Percentiles rank a stretch among this genome's conserved stretches.
phyloP scores from a whole-genome alignment of 345 rosid genomes.

The Litchi chinensis region DNA sequence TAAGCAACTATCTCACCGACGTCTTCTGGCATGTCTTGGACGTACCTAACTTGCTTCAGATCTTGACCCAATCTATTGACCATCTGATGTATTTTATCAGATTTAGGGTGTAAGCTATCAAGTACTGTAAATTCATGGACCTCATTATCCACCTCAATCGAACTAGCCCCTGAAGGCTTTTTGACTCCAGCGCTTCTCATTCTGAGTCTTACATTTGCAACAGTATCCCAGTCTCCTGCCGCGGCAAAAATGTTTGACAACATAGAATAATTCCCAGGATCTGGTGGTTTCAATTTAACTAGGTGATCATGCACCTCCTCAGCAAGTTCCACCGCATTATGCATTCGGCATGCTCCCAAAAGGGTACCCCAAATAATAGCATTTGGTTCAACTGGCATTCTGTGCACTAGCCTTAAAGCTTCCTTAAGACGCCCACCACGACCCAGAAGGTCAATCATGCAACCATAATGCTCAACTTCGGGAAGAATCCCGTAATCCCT shows the following conservation, averaged over 20 bases:
- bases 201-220: conserved; percentile 59
- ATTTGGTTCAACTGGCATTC: conserved; percentile 82
- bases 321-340: conserved; percentile 56
- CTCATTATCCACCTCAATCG: conserved; percentile 59
- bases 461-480: conserved; percentile 83
- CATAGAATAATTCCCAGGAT: conserved; percentile 60
- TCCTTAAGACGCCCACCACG: conserved; percentile 74
- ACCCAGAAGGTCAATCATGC: conserved; percentile 83
- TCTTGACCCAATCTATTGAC: conserved; percentile 46
- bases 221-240: conserved; percentile 67
- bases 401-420: conserved; percentile 60
- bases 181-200: conserved; percentile 60
- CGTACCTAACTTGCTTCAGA: conserved; percentile 33
- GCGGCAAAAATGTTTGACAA: conserved; percentile 71
- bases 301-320: conserved; percentile 53
- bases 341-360: conserved; percentile 73
- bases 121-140: conserved; percentile 63
- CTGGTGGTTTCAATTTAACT: conserved; percentile 47
- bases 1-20: conserved; percentile 31
- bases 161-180: conserved; percentile 78
- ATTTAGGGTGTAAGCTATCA: conserved; percentile 64
- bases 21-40: conserved; percentile 26
- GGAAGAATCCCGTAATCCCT: conserved; percentile 65
- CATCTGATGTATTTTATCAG: conserved; percentile 62
- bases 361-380: conserved; percentile 85